phyloP scores from a whole-genome alignment of 208 protist genomes.

The Leishmania amazonensis region DNA sequence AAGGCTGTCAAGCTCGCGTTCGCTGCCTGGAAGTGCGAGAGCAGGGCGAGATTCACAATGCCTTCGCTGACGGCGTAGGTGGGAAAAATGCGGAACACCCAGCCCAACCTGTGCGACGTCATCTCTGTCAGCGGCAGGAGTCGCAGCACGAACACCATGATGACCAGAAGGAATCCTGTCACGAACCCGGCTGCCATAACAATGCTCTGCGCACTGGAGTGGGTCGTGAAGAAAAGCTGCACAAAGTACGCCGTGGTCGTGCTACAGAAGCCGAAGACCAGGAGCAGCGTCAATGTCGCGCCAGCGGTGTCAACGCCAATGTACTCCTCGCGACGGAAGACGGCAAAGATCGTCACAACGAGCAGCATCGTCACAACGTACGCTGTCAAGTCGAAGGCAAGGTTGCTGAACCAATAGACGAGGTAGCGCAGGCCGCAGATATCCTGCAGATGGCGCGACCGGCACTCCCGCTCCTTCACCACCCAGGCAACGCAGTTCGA shows the following conservation, averaged over 20 bases:
- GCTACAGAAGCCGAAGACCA: conserved; percentile 43
- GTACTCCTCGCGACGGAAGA: conserved; percentile 46
- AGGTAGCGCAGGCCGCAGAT: conserved; percentile 55
- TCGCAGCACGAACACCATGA: conserved; percentile 40
- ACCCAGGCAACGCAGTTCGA: conserved; percentile 59
- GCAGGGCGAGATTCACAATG: conserved; percentile 45
- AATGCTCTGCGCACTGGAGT: conserved; percentile 55
- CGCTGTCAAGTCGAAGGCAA: conserved; percentile 43
- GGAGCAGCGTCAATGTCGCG: conserved; percentile 27
- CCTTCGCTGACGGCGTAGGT: conserved; percentile 58
- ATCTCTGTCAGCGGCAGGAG: conserved; percentile 31
- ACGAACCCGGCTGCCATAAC: conserved; percentile 51
- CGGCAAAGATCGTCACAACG: conserved; percentile 35
- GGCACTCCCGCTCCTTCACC: conserved; percentile 68
- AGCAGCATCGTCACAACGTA: conserved; percentile 40
- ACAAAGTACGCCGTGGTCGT: conserved; percentile 30
- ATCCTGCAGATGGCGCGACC: conserved; percentile 67
- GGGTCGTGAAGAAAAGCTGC: conserved; percentile 44
- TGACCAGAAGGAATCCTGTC: conserved; percentile 51
- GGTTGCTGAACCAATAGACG: conserved; percentile 68
- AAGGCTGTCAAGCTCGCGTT: conserved; percentile 10
- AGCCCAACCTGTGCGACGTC: conserved; percentile 28
- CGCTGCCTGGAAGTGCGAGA: conserved; percentile 4
- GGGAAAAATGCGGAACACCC: conserved; percentile 48
- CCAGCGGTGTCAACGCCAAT: conserved; percentile 26